Base-by-base conservation (phyloP, 2,329 filamentous ascomycete species). In the Gyromitra esculenta region DNA sequence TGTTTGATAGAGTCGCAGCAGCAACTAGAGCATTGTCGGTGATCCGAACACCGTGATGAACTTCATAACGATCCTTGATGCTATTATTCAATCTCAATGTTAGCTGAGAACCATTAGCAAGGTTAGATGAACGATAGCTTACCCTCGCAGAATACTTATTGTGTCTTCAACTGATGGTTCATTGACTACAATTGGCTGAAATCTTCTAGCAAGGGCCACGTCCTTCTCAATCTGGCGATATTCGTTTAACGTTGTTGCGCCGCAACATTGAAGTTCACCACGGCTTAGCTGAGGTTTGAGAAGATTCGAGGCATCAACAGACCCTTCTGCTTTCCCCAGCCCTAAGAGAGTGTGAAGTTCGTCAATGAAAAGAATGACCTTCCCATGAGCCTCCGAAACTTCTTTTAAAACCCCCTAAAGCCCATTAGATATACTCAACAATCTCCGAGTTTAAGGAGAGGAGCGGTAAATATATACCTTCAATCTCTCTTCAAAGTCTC, bases 41-140 rank as follows among this genome's bases (percentile, higher is more conserved):
- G 79, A 99, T 98, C 69, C 94, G 88, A 0, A 98, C 95, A 84
- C 96, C 95, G 82, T 99, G 96, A 80, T 98, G 96, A 0, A 98
- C 93, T 83, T 98, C 96, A 81, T 99, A 99, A 80, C 94, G 93
- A 82, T 98, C 94, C 82, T 98, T 98, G 85, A 99, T 97, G 63
- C 95, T 78, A 60, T 64, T 13, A 25, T 21, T 48, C 25, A 57
- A 59, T 31, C 41, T 8, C 18, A 1, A 45, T 25, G 35, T 69
- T 13, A 75, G 43, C n/a, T n/a, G 57, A 54, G 21, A 54, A 0
- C 3, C 6, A 39, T 48, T n/a, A 7, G 4, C n/a, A 59, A 21
- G 31, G 13, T 39, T 15, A 52, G 25, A n/a, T 6, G 7, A 41
- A 18, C n/a, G 18, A 41, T 56, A 5, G 13, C 63, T 57, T 68